phyloP scores from a whole-genome alignment of 2,329 filamentous ascomycete species.

The Pestalotiopsis sp. region DNA sequence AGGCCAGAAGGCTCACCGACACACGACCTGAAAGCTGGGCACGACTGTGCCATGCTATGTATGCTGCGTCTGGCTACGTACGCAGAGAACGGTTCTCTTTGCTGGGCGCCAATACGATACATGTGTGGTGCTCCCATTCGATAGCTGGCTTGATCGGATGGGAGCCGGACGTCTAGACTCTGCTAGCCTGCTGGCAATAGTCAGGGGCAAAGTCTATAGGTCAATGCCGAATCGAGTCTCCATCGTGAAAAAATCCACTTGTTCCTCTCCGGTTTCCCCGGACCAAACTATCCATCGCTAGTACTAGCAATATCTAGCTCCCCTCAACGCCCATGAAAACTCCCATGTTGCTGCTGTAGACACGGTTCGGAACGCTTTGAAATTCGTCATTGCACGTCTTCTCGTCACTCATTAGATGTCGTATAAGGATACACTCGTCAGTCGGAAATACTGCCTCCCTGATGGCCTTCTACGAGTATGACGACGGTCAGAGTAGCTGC shows the following conservation, averaged over 20 bases:
- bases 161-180: not conserved
- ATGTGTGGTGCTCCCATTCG: not conserved
- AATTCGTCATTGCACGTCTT: not conserved
- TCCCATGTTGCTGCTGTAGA: not conserved
- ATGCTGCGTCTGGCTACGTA: not conserved
- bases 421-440: not conserved
- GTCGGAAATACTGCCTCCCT: conserved; percentile 9
- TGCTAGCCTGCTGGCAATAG: not conserved
- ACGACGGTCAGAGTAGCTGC: conserved; percentile 74
- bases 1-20: conserved; percentile 1
- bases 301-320: not conserved
- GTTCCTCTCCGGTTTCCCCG: conserved; percentile 2
- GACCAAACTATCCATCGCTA: not conserved
- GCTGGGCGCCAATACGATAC: not conserved
- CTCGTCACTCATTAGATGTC: not conserved
- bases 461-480: conserved; percentile 62
- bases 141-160: not conserved
- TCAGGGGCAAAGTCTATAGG: not conserved
- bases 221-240: not conserved
- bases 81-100: not conserved
- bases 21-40: not conserved
- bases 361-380: no score
- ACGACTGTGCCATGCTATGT: not conserved
- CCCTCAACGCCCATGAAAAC: not conserved
- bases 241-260: not conserved